Percentiles rank a stretch among this genome's conserved stretches.
These are phyloP conservation scores for Quercus alba DNA, from an alignment of 306 rosid genomes.

Conservation along the genomic window DNA sequence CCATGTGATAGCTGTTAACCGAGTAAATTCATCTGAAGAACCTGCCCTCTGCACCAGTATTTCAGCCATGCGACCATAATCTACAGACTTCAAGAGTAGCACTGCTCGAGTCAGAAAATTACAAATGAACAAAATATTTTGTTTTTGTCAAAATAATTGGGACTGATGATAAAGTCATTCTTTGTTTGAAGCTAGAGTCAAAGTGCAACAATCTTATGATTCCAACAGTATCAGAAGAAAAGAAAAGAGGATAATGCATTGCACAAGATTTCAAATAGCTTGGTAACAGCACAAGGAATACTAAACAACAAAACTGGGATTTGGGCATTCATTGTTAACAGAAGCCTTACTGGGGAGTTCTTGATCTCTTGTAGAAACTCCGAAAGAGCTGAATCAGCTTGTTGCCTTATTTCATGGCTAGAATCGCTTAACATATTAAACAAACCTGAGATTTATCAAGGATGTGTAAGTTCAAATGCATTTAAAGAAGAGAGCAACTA, in stretches of 20 bases:
- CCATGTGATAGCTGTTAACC: constrained; percentile 96
- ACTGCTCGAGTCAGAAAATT: constrained; percentile 98
- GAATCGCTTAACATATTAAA: constrained; percentile 98
- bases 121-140: constrained; percentile 65
- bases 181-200: not conserved
- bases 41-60: constrained; percentile 93
- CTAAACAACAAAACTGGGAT: constrained; percentile 3
- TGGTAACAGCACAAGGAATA: not conserved
- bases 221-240: not conserved
- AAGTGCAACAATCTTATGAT: not conserved
- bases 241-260: constrained; percentile 1
- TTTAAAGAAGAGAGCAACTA: constrained; percentile 3
- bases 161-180: constrained; percentile 23
- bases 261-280: constrained; percentile 13
- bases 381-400: constrained; percentile 98
- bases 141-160: constrained; percentile 35
- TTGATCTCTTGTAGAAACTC: constrained; percentile 99
- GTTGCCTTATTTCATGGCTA: constrained; percentile 95
- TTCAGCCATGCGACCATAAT: constrained; percentile 99
- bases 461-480: constrained; percentile 23
- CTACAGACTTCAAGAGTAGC: constrained; percentile 99
- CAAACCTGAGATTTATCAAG: constrained; percentile 64
- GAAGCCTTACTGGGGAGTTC: constrained; percentile 92
- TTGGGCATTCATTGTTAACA: constrained; percentile 11
- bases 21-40: constrained; percentile 88